Base-by-base conservation (phyloP, 768 basidiomycete species). In the Leucosporidium scottii region DNA sequence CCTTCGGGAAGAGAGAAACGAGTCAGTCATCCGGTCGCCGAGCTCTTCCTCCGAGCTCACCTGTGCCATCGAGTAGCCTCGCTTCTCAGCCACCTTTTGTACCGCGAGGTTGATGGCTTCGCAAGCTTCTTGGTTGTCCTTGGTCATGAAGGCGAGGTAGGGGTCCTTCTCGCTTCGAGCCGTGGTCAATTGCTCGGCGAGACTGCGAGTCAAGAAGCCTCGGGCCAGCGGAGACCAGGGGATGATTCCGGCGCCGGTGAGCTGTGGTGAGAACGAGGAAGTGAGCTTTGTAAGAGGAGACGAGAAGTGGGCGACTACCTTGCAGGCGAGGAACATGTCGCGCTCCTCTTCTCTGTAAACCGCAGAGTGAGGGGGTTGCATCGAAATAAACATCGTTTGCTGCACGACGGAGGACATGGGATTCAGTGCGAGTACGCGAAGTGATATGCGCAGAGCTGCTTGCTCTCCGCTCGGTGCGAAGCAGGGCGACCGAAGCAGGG, bases 191-290 rank as follows among this genome's bases (percentile, higher is more conserved):
- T 67, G 66, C 18, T 71, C 66, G n/a, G 51, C 51, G 21, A 44
- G 47, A 18, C 80, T 77, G 49, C 80, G 76, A 25, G 78, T 75
- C 56, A 79, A 77, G 62, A 75, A 74, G 13, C 81, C 81, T 30
- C 79, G 77, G 15, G 79, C 84, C 20, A 85, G 80, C 0, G 85
- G 84, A 15, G 83, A 84, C 85, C 85, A 86, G 0, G 84, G 84
- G 58, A 85, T 84, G n/a, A 81, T 76, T 0, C 83, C 85, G 30
- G 84, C 82, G 47, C 83, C 83, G 59, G 55, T 49, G 25, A 47
- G 55, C 48, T 44, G 62, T 15, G 53, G 34, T 36, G 34, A 20
- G 56, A 34, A 25, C 34, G 34, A 25, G 13, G 20, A 31, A 20
- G 20, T 48, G 34, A 34, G 34, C 34, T 34, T 34, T 34, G 34